phyloP scores from a whole-genome alignment of 176 grass and related monocot genomes.

The Juncus inflexus region DNA sequence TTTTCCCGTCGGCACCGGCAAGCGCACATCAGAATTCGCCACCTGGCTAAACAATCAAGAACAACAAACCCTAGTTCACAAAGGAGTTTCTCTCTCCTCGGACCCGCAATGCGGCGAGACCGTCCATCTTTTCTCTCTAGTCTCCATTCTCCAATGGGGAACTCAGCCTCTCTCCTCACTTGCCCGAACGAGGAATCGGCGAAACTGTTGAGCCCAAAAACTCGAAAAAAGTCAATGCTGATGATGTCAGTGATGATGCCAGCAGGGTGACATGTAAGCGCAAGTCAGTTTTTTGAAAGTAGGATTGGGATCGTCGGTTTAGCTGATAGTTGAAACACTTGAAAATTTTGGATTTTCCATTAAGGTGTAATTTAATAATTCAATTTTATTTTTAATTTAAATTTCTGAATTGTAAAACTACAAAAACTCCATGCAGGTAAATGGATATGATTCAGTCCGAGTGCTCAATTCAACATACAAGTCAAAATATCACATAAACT shows the following conservation, averaged over 20 bases:
- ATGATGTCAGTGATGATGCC: slow-evolving; percentile 21
- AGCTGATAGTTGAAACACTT: slow-evolving; percentile 53
- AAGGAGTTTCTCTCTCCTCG: slow-evolving; percentile 44
- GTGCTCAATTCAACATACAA: slow-evolving; percentile 67
- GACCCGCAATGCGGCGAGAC: slow-evolving; percentile 90
- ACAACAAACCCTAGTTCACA: slow-evolving; percentile 30
- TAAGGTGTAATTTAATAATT: slow-evolving; percentile 43
- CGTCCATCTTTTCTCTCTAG: slow-evolving; percentile 58
- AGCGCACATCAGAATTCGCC: slow-evolving; percentile 60
- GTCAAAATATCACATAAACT: slow-evolving; percentile 77
- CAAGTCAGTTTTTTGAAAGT: no score
- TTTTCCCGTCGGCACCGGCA: slow-evolving; percentile 77
- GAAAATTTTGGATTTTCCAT: slow-evolving; percentile 54
- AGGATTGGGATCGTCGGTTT: no score
- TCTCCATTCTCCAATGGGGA: slow-evolving; percentile 60
- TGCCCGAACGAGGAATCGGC: slow-evolving; percentile 77
- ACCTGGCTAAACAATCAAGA: slow-evolving; percentile 57
- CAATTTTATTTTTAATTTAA: no score
- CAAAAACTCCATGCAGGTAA: slow-evolving; percentile 77
- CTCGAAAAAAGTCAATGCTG: slow-evolving; percentile 27
- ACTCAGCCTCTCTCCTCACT: slow-evolving; percentile 50
- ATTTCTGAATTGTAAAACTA: slow-evolving; percentile 12
- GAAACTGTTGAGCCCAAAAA: slow-evolving; percentile 68
- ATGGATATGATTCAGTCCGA: slow-evolving; percentile 65
- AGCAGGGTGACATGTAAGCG: slow-evolving; percentile 37